Evolutionary conservation across 495 filamentous ascomycete genomes (phyloP).

Genomic region (Daldinia grandis): DNA sequence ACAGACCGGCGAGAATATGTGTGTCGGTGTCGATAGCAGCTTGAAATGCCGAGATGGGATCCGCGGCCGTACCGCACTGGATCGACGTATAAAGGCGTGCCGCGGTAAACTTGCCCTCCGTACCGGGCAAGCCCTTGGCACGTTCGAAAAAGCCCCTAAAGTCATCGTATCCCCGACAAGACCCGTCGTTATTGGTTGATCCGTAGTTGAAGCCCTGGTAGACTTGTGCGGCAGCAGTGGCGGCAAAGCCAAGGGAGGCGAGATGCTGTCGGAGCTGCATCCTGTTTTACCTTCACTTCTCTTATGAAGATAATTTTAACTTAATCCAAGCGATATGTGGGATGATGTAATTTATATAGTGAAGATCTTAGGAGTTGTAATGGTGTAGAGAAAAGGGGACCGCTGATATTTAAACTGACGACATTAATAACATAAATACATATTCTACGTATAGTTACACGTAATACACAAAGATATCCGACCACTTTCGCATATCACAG

Average conservation of each 20-base stretch:
- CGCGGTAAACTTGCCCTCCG: slow-evolving; percentile 68
- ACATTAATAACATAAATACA: slow-evolving; percentile 2
- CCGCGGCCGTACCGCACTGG: slow-evolving; percentile 54
- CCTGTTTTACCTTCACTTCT: slow-evolving; percentile 1
- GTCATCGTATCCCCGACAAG: slow-evolving; percentile 63
- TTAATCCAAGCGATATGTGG: not conserved
- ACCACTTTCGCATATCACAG: not conserved
- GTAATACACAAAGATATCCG: not conserved
- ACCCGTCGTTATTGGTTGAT: slow-evolving; percentile 62
- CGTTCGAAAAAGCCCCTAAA: slow-evolving; percentile 70
- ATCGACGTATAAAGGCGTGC: slow-evolving; percentile 58
- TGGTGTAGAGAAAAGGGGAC: not conserved
- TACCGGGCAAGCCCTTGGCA: slow-evolving; percentile 70
- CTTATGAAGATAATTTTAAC: not conserved
- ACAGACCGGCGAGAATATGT: slow-evolving; percentile 72
- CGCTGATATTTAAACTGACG: slow-evolving; percentile 16
- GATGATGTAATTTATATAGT: not conserved
- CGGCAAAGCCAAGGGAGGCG: slow-evolving; percentile 17
- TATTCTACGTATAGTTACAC: not conserved
- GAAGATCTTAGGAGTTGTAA: not conserved
- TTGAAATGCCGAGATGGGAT: slow-evolving; percentile 67
- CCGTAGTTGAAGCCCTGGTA: slow-evolving; percentile 81
- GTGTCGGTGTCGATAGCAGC: slow-evolving; percentile 73
- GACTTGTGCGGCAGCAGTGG: slow-evolving; percentile 28
- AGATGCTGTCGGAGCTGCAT: slow-evolving; percentile 37